Base-by-base conservation (phyloP, 176 grass and related monocot species). In the Stipa capillata region DNA sequence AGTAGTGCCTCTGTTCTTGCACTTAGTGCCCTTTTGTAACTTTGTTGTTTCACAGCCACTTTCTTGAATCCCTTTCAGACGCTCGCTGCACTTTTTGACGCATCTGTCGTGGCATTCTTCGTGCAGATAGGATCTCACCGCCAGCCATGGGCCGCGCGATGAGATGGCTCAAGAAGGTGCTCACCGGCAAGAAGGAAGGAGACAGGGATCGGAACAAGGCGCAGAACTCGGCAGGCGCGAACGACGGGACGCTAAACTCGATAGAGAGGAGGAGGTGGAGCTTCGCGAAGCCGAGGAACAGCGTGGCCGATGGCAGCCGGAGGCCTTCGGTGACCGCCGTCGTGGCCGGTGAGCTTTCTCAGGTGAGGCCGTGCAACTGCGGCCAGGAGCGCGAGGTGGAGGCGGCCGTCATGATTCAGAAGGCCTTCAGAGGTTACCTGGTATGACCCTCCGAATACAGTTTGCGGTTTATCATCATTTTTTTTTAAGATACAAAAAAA, bases 251-350 rank as follows among this genome's bases (percentile, higher is more conserved):
- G n/a, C n/a, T n/a, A n/a, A n/a, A n/a, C n/a, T n/a, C 76, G 55
- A 52, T 65, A 20, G 92, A 98, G 68, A 98, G 78, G 83, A 90
- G 80, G 83, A 89, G 96, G 57, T 93, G 96, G 96, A 99, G 96
- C 78, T 99, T 99, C 66, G 85, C 54, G 8, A 93, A 85, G 80
- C 69, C 87, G 10, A 87, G 80, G 88, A 88, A 44, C 80, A 91
- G 89, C 71, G 64, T 68, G 6, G 81, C 71, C 2, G 80, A 81
- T 17, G 73, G 44, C 51, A 49, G 62, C 43, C 76, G 62, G 20
- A 62, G 87, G 62, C 44, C 76, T 1, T 80, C 87, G 3, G 53
- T 89, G 1, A 79, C 87, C 25, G 76, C 85, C 36, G 73, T 84
- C 23, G 84, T 83, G 23, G 74, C 87, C 37, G 81, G 87, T 7